Evolutionary conservation across 2,329 filamentous ascomycete genomes (phyloP), one percentile per base, ranked within the genome.

Genomic region (Metarhizium sp.): DNA sequence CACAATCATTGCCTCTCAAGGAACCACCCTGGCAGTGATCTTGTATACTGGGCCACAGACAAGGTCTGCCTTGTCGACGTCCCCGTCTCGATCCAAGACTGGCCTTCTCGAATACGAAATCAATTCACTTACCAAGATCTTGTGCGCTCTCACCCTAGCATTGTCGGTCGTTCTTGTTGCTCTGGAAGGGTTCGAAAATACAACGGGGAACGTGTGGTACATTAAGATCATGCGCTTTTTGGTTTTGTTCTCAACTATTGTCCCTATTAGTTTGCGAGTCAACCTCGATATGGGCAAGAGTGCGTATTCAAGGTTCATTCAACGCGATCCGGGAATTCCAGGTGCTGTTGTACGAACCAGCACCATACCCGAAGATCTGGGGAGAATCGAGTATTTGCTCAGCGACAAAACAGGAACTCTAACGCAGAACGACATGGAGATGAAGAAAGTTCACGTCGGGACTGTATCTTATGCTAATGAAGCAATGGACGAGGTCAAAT

Each of bases 321-420:
- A 99, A 67, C 81, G 86, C 51, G 94, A 99, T 65, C 78, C 87
- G 43, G 92, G 88, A 20, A 99, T 99, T 57, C 86, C 89, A 6
- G 94, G 87, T 1, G 94, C 94, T 0, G 87, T 99, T 6, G 95
- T 99, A 4, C 84, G 94, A 56, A 99, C 94, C 1, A 96, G 92
- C 68, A 99, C 94, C 0, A 99, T 99, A 49, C 95, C 94, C 0
- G 94, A 99, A 70, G 94, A 99, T 64, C 76, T 99, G 2, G 94
- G 94, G 7, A 82, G 95, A 29, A 95, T 99, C 48, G 94, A 99
- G 70, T 99, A 99, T 68, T 78, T 99, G 2, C 78, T 99, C 34
- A 96, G 90, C 59, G 94, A 99, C 71, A 99, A 99, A 72, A 99
- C 94, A 0, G 94, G 94, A n/a, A 99, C 94, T 2, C 72, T 99